Conservation (phyloP, 805 yeast genomes). For the Wickerhamiella sorbophila region DNA sequence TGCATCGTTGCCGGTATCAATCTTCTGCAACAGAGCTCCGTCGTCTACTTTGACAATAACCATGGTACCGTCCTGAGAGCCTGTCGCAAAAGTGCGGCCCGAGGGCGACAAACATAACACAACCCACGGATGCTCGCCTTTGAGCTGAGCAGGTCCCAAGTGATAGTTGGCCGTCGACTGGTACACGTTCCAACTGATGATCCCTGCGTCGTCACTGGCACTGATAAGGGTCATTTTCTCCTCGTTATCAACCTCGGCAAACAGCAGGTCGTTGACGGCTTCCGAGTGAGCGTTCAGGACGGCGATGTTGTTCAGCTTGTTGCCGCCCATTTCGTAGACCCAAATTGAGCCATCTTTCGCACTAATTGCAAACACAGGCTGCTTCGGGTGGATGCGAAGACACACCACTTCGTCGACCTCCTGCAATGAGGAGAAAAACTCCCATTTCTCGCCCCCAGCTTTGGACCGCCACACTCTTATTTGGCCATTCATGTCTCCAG, state of each 20-base stretch:
- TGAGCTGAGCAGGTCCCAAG: conserved; percentile 35
- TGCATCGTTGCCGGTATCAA: conserved; percentile 40
- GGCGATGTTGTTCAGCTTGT: conserved; percentile 21
- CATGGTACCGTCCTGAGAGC: conserved; percentile 77
- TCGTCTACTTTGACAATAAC: conserved; percentile 61
- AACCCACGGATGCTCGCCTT: conserved; percentile 85
- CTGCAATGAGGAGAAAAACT: conserved; percentile 48
- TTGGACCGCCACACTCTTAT: conserved; percentile 56
- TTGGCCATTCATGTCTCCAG: conserved; percentile 93
- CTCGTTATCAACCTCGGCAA: conserved; percentile 46
- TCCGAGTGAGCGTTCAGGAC: conserved; percentile 46
- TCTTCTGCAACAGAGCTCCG: conserved; percentile 53
- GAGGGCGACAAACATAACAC: conserved; percentile 40
- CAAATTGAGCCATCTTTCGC: conserved; percentile 87
- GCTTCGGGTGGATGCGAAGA: conserved; percentile 66
- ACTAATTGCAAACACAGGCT: conserved; percentile 75
- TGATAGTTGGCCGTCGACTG: conserved; percentile 51
- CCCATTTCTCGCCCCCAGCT: conserved; percentile 78
- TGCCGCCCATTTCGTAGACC: conserved; percentile 66
- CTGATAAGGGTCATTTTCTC: conserved; percentile 55
- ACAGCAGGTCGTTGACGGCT: conserved; percentile 70
- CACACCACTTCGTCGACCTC: conserved; percentile 86
- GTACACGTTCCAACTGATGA: conserved; percentile 82
- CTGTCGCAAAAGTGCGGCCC: conserved; percentile 51
- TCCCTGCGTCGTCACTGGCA: conserved; percentile 69